phyloP scores from a whole-genome alignment of 371 early-diverging fungal genomes.

The Smittium mucronatum region DNA sequence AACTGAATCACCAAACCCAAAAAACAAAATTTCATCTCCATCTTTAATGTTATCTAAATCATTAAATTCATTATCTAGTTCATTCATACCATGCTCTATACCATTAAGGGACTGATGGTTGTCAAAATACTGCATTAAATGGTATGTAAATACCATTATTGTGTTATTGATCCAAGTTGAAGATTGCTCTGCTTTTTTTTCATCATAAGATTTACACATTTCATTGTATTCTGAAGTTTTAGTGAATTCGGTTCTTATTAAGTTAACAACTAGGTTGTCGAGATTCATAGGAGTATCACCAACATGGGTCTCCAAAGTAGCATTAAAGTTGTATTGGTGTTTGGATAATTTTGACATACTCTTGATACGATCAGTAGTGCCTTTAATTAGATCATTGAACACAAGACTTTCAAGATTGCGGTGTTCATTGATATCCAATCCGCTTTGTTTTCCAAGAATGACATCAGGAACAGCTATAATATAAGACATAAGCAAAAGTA shows the following conservation, averaged over 20 bases:
- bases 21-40: not conserved
- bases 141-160: not conserved
- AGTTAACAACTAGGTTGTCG: not conserved
- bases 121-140: slow-evolving; percentile 2
- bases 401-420: not conserved
- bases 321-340: not conserved
- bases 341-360: not conserved
- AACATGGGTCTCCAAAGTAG: not conserved
- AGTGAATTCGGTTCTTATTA: not conserved
- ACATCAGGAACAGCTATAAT: not conserved
- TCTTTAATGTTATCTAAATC: not conserved
- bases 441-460: not conserved
- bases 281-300: not conserved
- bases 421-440: not conserved
- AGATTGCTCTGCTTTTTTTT: not conserved
- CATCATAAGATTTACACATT: not conserved
- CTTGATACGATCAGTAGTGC: too few relatives aligned
- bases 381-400: not conserved
- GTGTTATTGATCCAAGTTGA: not conserved
- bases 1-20: not conserved
- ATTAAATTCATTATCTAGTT: not conserved
- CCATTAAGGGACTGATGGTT: not conserved
- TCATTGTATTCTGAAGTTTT: not conserved
- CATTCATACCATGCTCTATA: not conserved
- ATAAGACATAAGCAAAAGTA: not conserved